Percentiles rank a stretch among this genome's conserved stretches.
phyloP scores from a whole-genome alignment of 208 protist genomes.

The Sergeia podlipaevii region DNA sequence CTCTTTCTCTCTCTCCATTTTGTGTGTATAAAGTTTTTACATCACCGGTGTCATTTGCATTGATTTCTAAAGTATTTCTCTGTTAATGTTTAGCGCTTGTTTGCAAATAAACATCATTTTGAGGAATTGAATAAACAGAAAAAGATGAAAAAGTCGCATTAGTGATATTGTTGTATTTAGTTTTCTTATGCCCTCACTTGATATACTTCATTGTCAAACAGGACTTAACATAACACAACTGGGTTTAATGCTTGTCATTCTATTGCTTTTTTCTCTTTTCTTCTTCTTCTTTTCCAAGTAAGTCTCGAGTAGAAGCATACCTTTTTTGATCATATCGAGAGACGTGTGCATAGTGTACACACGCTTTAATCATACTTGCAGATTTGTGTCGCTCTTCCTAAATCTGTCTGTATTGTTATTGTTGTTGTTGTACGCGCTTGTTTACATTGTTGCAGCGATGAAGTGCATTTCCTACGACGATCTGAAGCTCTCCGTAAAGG shows the following conservation, averaged over 20 bases:
- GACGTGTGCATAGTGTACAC: too few species aligned
- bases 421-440: not conserved
- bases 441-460: not conserved
- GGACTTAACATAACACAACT: too few species aligned
- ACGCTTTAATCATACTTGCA: not conserved
- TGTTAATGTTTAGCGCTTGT: too few species aligned
- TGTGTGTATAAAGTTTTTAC: not conserved
- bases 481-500: constrained; percentile 19
- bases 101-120: too few species aligned
- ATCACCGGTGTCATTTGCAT: not conserved
- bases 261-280: not conserved
- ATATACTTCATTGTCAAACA: too few species aligned
- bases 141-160: too few species aligned
- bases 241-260: not conserved
- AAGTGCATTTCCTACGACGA: not conserved
- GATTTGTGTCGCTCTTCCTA: not conserved
- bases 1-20: constrained; percentile 5
- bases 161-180: too few species aligned
- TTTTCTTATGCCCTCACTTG: too few species aligned
- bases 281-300: not conserved
- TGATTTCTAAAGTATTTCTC: too few species aligned
- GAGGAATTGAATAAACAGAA: too few species aligned
- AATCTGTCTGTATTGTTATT: not conserved
- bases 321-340: not conserved
- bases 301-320: not conserved